A percentile compares a stretch with the other conserved stretches of the same genome.
phyloP scores from a whole-genome alignment of 2,329 filamentous ascomycete genomes.

The Triangularia setosa region DNA sequence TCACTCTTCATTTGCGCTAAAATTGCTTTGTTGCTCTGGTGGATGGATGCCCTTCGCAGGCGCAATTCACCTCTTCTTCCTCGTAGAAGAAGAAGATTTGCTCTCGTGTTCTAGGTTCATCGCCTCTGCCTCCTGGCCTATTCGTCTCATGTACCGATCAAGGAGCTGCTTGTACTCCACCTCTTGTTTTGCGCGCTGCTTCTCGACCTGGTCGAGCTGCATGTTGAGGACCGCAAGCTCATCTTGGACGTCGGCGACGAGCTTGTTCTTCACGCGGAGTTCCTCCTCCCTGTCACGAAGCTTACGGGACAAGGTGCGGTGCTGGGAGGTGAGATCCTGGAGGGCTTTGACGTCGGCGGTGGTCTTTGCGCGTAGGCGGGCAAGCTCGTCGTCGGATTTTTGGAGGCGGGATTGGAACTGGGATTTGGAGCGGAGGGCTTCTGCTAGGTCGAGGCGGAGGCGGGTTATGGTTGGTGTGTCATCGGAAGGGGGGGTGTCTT shows the following conservation, averaged over 20 bases:
- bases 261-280: slow-evolving; percentile 73
- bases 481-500: slow-evolving; percentile 19
- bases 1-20: background rate
- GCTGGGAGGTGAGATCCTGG: slow-evolving; percentile 58
- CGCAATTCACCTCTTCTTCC: slow-evolving; percentile 5
- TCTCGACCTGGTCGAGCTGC: slow-evolving; percentile 81
- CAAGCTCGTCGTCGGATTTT: slow-evolving; percentile 56
- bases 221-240: slow-evolving; percentile 85
- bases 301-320: slow-evolving; percentile 57
- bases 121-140: slow-evolving; percentile 78
- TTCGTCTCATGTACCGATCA: slow-evolving; percentile 85
- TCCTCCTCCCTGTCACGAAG: slow-evolving; percentile 83
- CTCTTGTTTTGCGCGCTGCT: slow-evolving; percentile 67
- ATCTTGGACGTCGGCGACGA: slow-evolving; percentile 86
- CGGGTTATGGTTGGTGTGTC: slow-evolving; percentile 40
- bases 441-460: slow-evolving; percentile 66
- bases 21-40: too few species aligned
- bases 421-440: slow-evolving; percentile 70
- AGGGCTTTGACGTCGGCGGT: slow-evolving; percentile 60
- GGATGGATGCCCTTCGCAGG: background rate
- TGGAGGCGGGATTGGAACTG: slow-evolving; percentile 63
- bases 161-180: slow-evolving; percentile 86
- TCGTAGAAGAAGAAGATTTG: slow-evolving; percentile 26
- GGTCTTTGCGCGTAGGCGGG: slow-evolving; percentile 56
- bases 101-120: slow-evolving; percentile 74